Evolutionary conservation across 106 monocot genomes (phyloP), one percentile per base, ranked within the genome.

Genomic region (Allium sativum): DNA sequence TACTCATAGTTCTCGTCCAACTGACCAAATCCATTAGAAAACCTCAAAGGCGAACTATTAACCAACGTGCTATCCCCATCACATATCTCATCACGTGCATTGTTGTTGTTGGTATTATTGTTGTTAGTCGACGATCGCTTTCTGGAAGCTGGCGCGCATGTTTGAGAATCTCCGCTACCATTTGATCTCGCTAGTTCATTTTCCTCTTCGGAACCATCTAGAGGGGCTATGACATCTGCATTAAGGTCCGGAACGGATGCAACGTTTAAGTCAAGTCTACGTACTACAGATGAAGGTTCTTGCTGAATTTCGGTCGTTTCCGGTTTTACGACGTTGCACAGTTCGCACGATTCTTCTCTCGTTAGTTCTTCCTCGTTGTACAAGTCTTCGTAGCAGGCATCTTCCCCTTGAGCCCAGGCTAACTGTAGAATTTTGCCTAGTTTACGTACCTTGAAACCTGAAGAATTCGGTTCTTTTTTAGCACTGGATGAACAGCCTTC

Each of bases 161-260:
- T 86, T 8, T 81, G 84, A 41, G 85, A 82, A 68, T 82, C 95
- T 54, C 72, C 82, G 59, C 86, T 88, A 8, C 79, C 78, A 57
- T 82, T 63, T 12, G 78, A 74, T 54, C 82, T 72, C 11, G 64
- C 59, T 4, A 62, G 21, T 52, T 61, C 73, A 55, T 75, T 80
- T 63, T 80, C 79, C 52, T 79, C 82, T 21, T 71, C 78, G 4
- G 75, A 78, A 46, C 59, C 75, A n/a, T 86, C 86, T 48, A 56
- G 11, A 7, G 78, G 66, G 40, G 70, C 68, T 44, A 68, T 63
- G 40, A 77, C 54, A 46, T 91, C 91, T 8, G 73, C 79, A 67
- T 96, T 96, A 12, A 96, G 87, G 54, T 91, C 91, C 60, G 91
- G 95, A 53, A 87, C 87, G n/a, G 87, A 81, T 9, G 48, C 58